Conservation (phyloP, 352 stramenopile species). For the Globisporangium sylvaticum region DNA sequence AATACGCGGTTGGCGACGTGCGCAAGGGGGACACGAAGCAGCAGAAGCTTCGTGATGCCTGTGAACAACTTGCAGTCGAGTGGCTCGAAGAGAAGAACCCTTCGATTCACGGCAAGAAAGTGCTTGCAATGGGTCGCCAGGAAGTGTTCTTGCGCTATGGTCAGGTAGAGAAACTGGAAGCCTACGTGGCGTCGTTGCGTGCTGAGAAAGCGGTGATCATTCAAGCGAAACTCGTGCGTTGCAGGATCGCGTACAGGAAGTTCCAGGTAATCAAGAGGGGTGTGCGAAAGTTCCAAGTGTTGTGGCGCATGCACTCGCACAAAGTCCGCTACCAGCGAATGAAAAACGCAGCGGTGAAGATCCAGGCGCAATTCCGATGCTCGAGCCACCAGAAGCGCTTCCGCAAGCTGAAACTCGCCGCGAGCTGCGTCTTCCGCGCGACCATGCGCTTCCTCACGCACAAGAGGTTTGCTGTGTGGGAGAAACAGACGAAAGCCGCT, state of each 20-base stretch:
- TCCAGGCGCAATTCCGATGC: constrained; percentile 37
- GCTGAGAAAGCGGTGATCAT: constrained; percentile 43
- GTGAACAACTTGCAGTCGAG: constrained; percentile 42
- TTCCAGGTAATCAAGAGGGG: constrained; percentile 39
- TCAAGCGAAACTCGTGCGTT: constrained; percentile 50
- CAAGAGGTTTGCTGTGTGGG: constrained; percentile 31
- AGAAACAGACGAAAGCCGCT: constrained; percentile 32
- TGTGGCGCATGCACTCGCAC: constrained; percentile 43
- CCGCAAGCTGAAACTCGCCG: constrained; percentile 26
- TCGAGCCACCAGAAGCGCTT: constrained; percentile 27
- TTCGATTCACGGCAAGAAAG: constrained; percentile 24
- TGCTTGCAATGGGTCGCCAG: constrained; percentile 64
- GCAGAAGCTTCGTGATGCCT: constrained; percentile 26
- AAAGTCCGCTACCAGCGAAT: constrained; percentile 13
- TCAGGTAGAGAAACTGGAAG: constrained; percentile 69
- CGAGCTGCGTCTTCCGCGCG: constrained; percentile 29
- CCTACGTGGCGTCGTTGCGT: constrained; percentile 34
- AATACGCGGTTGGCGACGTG: constrained; percentile 15
- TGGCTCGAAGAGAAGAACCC: constrained; percentile 32
- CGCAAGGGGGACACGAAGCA: constrained; percentile 15
- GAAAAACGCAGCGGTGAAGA: constrained; percentile 13
- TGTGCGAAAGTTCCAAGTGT: constrained; percentile 38
- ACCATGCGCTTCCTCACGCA: constrained; percentile 42
- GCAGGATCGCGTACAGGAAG: constrained; percentile 28
- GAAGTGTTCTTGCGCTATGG: constrained; percentile 80